Evolutionary conservation across 164 flowering plant species (phyloP).

Genomic region (Vitis labrusca): DNA sequence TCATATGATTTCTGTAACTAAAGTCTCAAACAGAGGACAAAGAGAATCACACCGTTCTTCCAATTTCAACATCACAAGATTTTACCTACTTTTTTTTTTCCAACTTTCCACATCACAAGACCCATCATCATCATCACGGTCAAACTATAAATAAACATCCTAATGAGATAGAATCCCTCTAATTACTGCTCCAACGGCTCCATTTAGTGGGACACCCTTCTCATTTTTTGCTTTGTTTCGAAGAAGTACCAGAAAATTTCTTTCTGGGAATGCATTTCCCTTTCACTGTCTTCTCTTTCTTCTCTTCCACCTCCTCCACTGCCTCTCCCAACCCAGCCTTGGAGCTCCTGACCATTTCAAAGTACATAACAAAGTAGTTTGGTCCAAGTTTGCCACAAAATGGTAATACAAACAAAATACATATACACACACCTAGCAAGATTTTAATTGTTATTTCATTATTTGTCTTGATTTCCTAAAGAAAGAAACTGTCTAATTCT

Average conservation of each 20-base stretch:
- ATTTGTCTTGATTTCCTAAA: no score
- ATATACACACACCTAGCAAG: no score
- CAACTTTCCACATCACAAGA: neutral
- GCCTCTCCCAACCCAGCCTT: conserved; percentile 31
- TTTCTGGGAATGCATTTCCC: conserved; percentile 62
- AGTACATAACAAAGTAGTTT: neutral
- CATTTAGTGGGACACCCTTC: neutral
- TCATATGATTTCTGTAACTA: neutral
- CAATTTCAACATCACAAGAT: conserved; percentile 1
- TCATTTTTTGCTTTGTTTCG: conserved; percentile 14
- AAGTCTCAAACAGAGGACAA: neutral
- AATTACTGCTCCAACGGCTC: neutral
- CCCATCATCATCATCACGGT: neutral
- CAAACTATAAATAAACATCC: neutral
- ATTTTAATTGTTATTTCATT: no score
- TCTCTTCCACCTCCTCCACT: conserved; percentile 18
- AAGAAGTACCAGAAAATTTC: conserved; percentile 16
- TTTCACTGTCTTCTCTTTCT: conserved; percentile 19
- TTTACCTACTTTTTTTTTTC: neutral
- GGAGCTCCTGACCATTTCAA: conserved; percentile 29
- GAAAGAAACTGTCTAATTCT: no score
- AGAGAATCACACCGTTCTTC: neutral
- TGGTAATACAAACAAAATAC: no score
- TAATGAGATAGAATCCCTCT: neutral
- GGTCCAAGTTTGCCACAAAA: no score